Evolutionary conservation across 148 eudicot species (phyloP).

Genomic region (Camellia lanceoleosa): DNA sequence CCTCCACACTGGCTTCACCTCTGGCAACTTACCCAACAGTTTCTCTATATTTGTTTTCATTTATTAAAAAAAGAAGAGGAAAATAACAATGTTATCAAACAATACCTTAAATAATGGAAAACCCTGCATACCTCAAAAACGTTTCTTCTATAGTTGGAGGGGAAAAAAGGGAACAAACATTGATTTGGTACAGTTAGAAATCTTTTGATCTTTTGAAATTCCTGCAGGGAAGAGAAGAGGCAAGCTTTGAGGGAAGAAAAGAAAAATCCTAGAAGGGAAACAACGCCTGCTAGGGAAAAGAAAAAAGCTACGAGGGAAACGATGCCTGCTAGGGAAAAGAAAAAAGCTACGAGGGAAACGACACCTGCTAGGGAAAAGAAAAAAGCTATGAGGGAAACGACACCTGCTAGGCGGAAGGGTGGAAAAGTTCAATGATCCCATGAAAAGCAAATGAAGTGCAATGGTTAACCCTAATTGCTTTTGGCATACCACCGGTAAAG

Average conservation of each 20-base stretch:
- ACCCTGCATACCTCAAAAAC: constrained; percentile 2
- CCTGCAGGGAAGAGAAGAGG: constrained; percentile 45
- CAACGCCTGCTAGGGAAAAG: too few species aligned
- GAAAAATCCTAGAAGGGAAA: constrained; percentile 32
- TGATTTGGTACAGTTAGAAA: neutral
- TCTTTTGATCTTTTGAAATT: neutral
- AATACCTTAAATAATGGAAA: neutral
- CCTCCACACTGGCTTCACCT: too few species aligned
- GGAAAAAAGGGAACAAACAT: neutral
- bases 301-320: too few species aligned
- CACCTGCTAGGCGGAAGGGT: neutral
- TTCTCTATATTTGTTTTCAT: too few species aligned
- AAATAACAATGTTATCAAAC: too few species aligned
- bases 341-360: too few species aligned
- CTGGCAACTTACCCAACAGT: too few species aligned
- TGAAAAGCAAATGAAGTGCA: neutral
- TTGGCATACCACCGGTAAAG: neutral
- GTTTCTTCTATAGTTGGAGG: neutral
- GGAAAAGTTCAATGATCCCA: constrained; percentile 14
- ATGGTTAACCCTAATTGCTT: neutral
- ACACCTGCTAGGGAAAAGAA: too few species aligned
- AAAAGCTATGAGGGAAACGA: too few species aligned
- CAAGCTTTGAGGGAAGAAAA: constrained; percentile 52
- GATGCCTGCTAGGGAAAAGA: too few species aligned
- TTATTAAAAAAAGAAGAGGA: too few species aligned